Evolutionary conservation across 441 rosid species (phyloP).

Genomic region (Lepidium campestre): DNA sequence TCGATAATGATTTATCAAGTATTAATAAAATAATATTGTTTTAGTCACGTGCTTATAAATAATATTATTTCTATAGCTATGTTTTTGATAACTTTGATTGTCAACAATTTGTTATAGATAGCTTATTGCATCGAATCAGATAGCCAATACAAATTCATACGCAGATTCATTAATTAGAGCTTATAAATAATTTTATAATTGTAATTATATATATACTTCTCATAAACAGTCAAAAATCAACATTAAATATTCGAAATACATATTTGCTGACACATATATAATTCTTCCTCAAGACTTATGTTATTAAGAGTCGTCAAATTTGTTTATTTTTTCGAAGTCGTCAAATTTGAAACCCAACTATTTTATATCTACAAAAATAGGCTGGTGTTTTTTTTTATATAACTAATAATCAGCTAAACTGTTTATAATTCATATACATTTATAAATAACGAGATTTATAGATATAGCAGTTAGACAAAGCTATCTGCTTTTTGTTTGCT

Average conservation of each 20-base stretch:
- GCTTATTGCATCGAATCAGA: neutral
- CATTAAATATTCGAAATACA: neutral
- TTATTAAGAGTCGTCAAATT: neutral
- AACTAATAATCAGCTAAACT: neutral
- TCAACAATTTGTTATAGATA: neutral
- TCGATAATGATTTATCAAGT: neutral
- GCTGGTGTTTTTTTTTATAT: neutral
- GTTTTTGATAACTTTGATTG: no score
- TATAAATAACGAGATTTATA: no score
- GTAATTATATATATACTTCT: neutral
- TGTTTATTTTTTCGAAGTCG: neutral
- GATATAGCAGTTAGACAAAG: no score
- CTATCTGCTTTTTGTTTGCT: no score
- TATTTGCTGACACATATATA: neutral
- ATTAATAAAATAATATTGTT: neutral
- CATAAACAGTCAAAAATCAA: slow-evolving; percentile 5
- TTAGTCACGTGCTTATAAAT: neutral
- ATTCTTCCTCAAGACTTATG: neutral
- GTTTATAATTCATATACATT: no score
- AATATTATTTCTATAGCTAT: no score
- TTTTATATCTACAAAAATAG: neutral
- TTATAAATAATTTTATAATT: neutral
- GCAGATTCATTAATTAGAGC: neutral
- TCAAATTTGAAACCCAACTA: neutral
- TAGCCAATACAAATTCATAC: neutral